These are phyloP conservation scores for Ogataea pilisensis DNA, from an alignment of 805 yeast genomes.

Conservation along the genomic window DNA sequence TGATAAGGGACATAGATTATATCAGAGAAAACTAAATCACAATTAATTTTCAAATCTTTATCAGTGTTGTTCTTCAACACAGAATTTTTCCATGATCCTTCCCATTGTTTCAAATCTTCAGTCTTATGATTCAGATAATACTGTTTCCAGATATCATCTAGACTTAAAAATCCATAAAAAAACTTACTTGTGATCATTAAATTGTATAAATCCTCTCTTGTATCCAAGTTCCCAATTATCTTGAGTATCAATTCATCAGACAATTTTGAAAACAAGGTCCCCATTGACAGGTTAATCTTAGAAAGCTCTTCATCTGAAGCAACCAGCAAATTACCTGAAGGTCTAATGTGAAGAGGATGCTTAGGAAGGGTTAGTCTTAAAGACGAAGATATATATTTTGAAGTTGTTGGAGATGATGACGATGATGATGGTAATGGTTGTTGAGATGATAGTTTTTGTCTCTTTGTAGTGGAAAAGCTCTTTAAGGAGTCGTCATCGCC, in stretches of 20 bases:
- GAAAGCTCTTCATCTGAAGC: constrained; percentile 16
- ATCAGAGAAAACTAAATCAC: constrained; percentile 66
- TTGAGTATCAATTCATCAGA: constrained; percentile 63
- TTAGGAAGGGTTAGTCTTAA: constrained; percentile 29
- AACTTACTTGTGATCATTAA: constrained; percentile 60
- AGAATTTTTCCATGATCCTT: constrained; percentile 78
- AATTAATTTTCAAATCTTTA: constrained; percentile 42
- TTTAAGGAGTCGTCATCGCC: neutral
- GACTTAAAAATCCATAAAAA: constrained; percentile 66
- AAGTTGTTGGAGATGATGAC: neutral
- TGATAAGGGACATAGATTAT: constrained; percentile 78
- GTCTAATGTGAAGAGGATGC: constrained; percentile 74
- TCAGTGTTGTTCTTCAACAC: constrained; percentile 35
- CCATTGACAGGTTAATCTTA: constrained; percentile 40
- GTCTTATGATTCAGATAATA: constrained; percentile 36
- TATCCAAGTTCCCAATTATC: constrained; percentile 45
- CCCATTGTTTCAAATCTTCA: constrained; percentile 43
- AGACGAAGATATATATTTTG: constrained; percentile 19
- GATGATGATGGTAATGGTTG: neutral
- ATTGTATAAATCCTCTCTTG: constrained; percentile 43
- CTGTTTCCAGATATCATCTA: constrained; percentile 80
- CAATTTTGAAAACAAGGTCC: constrained; percentile 42
- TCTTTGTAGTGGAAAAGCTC: neutral
- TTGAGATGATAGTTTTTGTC: neutral
- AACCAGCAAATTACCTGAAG: constrained; percentile 56